Evolutionary conservation across 2,329 filamentous ascomycete genomes (phyloP).

Genomic region (Pyricularia sp.): DNA sequence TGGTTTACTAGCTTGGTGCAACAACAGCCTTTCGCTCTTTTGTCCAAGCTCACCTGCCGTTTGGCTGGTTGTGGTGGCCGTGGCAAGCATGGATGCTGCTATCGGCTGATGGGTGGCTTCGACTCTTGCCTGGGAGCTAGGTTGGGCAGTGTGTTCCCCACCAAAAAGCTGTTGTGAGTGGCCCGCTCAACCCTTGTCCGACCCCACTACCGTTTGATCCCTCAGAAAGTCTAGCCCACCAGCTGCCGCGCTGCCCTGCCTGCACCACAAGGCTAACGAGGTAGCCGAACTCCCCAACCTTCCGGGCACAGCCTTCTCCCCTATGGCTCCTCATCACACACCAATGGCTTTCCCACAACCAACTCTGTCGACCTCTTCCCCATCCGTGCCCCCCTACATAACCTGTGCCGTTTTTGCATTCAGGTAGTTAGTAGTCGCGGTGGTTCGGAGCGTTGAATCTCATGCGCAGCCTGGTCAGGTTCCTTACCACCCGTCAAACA

Average conservation of each 20-base stretch:
- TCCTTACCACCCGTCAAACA: not conserved
- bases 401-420: not conserved
- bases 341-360: not conserved
- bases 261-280: not conserved
- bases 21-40: not conserved
- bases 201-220: not conserved
- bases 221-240: not conserved
- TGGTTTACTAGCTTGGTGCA: not conserved
- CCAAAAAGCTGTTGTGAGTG: not conserved
- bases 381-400: not conserved
- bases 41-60: not conserved
- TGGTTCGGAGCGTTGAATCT: not conserved
- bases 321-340: not conserved
- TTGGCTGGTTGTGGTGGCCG: not conserved
- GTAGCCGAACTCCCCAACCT: not conserved
- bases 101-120: not conserved
- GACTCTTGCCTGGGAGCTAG: not conserved
- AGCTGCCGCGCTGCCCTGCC: constrained; percentile 1
- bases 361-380: not conserved
- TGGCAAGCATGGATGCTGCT: not conserved
- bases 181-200: not conserved
- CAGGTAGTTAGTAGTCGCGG: not conserved
- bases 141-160: not conserved
- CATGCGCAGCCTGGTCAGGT: not conserved
- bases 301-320: not conserved